phyloP scores from a whole-genome alignment of 306 rosid genomes.

The Sophora flavescens region DNA sequence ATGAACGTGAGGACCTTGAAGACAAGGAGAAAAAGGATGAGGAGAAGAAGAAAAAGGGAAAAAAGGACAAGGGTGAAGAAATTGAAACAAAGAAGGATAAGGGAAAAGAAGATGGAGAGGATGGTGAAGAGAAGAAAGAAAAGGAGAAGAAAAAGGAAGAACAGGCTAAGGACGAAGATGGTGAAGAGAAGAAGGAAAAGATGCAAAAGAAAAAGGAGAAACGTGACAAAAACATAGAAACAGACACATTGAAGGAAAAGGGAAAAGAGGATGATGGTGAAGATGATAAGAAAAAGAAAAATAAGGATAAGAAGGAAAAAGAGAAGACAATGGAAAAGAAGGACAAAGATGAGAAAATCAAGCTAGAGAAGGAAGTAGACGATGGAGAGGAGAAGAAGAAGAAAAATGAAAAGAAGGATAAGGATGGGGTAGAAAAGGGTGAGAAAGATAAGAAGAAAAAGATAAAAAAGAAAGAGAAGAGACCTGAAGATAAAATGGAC shows the following conservation, averaged over 20 bases:
- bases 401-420: conserved; percentile 27
- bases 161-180: background rate
- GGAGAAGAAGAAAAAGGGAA: conserved; percentile 10
- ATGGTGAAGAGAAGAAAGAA: background rate
- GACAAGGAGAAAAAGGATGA: background rate
- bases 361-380: conserved; percentile 4
- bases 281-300: background rate
- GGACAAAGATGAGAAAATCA: conserved; percentile 14
- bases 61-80: conserved; percentile 17
- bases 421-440: background rate
- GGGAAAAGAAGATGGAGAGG: background rate
- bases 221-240: background rate
- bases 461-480: conserved; percentile 20
- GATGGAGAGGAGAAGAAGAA: conserved; percentile 19
- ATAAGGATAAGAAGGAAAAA: background rate
- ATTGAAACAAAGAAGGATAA: background rate
- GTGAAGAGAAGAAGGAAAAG: conserved; percentile 10
- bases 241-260: background rate
- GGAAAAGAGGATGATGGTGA: background rate
- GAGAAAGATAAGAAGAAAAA: conserved; percentile 11
- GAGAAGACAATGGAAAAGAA: conserved; percentile 28
- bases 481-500: conserved; percentile 1
- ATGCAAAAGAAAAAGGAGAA: conserved; percentile 24
- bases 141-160: conserved; percentile 3
- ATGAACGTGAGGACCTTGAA: background rate